Evolutionary conservation across 169 alveolate genomes (phyloP).

Genomic region (Eimeria sp.): DNA sequence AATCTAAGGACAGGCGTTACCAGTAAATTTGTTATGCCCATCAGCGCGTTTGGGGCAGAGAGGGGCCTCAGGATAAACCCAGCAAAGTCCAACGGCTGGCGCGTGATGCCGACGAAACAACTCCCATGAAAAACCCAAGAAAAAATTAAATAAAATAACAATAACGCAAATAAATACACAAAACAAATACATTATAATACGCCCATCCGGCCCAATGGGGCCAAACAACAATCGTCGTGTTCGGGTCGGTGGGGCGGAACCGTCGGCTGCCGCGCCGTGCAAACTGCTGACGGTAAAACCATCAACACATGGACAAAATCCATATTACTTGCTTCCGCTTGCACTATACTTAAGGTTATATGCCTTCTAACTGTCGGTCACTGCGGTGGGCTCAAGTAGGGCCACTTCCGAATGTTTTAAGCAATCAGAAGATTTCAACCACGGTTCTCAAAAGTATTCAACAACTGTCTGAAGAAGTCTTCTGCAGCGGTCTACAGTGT

Average conservation of each 20-base stretch:
- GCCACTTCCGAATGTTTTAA: too few species aligned
- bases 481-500: too few species aligned
- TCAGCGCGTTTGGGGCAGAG: constrained; percentile 12
- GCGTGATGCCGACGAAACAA: too few species aligned
- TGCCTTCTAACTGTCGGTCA: too few species aligned
- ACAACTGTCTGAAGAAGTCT: too few species aligned
- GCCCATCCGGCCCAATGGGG: neutral
- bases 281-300: neutral
- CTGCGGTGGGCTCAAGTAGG: too few species aligned
- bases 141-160: neutral
- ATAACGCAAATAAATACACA: neutral
- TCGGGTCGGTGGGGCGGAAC: constrained; percentile 5
- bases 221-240: neutral
- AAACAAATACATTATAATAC: neutral
- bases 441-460: too few species aligned
- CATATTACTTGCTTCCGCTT: neutral
- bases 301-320: neutral
- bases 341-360: neutral
- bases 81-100: neutral
- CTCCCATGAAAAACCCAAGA: neutral
- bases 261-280: neutral
- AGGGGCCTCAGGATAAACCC: neutral
- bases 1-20: constrained; percentile 3
- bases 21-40: constrained; percentile 80
- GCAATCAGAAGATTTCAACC: too few species aligned